These are phyloP conservation scores for Myriosclerotinia duriaeana DNA, from an alignment of 2,329 filamentous ascomycete species.

Conservation along the genomic window DNA sequence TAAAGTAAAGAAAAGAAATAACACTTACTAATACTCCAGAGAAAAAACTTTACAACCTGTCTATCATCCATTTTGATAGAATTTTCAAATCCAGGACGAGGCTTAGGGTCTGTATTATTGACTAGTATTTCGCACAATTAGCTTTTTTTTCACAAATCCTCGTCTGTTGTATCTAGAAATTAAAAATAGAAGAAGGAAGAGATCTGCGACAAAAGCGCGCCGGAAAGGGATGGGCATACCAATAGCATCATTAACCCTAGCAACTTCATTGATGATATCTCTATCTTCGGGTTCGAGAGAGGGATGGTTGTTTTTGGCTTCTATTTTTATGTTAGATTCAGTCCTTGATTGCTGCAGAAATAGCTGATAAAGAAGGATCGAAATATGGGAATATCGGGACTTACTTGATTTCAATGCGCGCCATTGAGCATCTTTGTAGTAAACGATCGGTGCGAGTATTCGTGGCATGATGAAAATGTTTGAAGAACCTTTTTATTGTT, in stretches of 20 bases:
- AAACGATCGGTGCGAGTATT: neutral
- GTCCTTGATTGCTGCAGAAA: neutral
- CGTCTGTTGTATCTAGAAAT: neutral
- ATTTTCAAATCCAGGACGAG: neutral
- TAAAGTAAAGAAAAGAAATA: neutral
- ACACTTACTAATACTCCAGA: neutral
- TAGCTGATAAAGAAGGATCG: neutral
- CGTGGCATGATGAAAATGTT: neutral
- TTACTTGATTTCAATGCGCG: constrained; percentile 11
- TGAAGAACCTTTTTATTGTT: neutral
- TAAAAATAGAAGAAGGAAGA: neutral
- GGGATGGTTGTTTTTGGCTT: constrained; percentile 4
- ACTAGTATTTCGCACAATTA: constrained; percentile 2
- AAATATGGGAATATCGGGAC: neutral
- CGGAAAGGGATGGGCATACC: neutral
- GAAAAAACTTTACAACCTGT: constrained; percentile 9
- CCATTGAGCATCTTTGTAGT: constrained; percentile 11
- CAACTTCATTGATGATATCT: constrained; percentile 2
- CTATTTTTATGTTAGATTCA: neutral
- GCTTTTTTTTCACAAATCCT: too few species aligned
- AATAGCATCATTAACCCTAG: constrained; percentile 6
- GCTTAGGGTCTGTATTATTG: neutral
- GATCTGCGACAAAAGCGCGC: neutral
- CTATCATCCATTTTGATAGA: neutral
- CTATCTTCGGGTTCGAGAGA: neutral